Conservation (phyloP, 345 rosid species). For the Camelina neglecta region DNA sequence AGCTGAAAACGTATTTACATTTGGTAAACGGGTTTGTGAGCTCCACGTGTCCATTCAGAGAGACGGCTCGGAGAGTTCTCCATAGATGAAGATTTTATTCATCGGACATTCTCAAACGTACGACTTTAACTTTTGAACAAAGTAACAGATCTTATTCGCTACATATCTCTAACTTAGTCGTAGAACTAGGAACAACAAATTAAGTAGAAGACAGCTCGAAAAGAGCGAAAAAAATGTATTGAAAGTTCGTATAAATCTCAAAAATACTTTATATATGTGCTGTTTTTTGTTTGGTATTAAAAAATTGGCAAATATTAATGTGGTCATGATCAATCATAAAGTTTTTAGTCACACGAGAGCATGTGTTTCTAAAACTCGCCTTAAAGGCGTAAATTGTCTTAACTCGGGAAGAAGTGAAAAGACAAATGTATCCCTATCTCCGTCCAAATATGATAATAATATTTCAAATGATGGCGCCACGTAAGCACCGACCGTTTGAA, state of each 20-base stretch:
- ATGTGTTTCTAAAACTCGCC: constrained; percentile 8
- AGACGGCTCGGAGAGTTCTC: constrained; percentile 55
- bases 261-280: not conserved
- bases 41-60: constrained; percentile 73
- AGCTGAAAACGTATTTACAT: constrained; percentile 75
- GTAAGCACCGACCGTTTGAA: constrained; percentile 41
- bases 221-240: constrained; percentile 12
- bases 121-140: not conserved
- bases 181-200: not conserved
- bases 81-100: not conserved
- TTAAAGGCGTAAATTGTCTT: constrained; percentile 36
- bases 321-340: not conserved
- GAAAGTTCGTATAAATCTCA: constrained; percentile 1
- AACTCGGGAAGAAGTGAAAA: constrained; percentile 5
- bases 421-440: constrained; percentile 34
- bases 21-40: constrained; percentile 72
- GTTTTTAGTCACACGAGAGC: not conserved
- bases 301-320: too few relatives aligned
- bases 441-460: constrained; percentile 32
- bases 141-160: not conserved
- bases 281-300: too few relatives aligned
- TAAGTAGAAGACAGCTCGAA: constrained; percentile 21
- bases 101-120: not conserved
- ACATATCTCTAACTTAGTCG: constrained; percentile 20
- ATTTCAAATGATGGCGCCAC: constrained; percentile 11